Conservation (phyloP, 805 yeast species). For the Candida boleticola region DNA sequence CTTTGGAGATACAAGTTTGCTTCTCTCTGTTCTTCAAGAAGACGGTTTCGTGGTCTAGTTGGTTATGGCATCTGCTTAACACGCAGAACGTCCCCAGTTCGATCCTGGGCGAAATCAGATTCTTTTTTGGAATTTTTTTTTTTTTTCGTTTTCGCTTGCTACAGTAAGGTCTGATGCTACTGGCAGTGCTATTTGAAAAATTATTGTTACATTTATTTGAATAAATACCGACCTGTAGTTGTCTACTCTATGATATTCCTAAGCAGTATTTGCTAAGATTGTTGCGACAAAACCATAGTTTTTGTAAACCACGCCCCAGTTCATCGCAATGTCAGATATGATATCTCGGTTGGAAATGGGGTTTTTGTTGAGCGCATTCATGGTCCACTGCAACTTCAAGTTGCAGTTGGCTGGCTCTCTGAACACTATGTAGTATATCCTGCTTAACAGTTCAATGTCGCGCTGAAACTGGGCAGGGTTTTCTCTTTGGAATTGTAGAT, state of each 20-base stretch:
- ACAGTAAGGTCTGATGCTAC: no score
- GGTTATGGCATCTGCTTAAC: constrained; percentile 99
- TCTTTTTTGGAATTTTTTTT: no score
- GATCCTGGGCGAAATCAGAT: constrained; percentile 99
- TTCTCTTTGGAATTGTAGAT: constrained; percentile 9
- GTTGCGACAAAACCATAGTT: not conserved
- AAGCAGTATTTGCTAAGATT: not conserved
- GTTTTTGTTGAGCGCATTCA: constrained; percentile 15
- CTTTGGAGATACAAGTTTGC: no score
- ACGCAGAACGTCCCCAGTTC: constrained; percentile 99
- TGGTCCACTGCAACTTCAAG: constrained; percentile 19
- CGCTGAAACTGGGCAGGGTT: constrained; percentile 13
- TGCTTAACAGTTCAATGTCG: constrained; percentile 15
- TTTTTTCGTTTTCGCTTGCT: not conserved
- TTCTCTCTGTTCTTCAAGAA: constrained; percentile 4
- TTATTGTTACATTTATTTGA: no score
- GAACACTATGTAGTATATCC: constrained; percentile 15
- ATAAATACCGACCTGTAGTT: no score
- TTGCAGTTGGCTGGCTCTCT: constrained; percentile 13
- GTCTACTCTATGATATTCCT: not conserved
- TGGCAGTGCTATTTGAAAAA: no score
- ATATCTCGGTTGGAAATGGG: not conserved
- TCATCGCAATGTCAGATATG: constrained; percentile 10
- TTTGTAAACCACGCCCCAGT: constrained; percentile 12
- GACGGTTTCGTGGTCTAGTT: constrained; percentile 11